Conservation (phyloP, 352 stramenopile genomes). For the Phytophthora pisi region DNA sequence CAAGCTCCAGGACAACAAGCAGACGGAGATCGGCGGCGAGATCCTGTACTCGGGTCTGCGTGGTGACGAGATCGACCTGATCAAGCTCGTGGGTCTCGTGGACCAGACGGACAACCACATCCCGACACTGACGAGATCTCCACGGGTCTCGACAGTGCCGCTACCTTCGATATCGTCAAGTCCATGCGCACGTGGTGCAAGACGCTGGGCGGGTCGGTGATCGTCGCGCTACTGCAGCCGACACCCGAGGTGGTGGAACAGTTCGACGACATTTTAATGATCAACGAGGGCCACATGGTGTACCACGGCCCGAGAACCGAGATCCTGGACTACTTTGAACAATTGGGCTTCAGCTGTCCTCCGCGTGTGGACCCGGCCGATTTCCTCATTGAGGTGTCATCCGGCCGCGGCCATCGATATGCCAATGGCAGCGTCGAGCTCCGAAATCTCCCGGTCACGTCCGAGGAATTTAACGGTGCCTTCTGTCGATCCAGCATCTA, state of each 20-base stretch:
- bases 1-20: constrained; percentile 54
- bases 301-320: constrained; percentile 89
- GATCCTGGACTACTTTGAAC: constrained; percentile 90
- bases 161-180: constrained; percentile 63
- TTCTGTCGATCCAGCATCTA: constrained; percentile 65
- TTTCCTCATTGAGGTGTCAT: constrained; percentile 74
- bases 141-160: constrained; percentile 60
- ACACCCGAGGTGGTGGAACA: constrained; percentile 92
- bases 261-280: constrained; percentile 96
- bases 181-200: constrained; percentile 57
- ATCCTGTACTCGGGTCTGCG: constrained; percentile 64
- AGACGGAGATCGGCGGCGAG: constrained; percentile 58
- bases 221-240: constrained; percentile 48
- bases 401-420: constrained; percentile 53
- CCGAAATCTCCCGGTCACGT: constrained; percentile 30
- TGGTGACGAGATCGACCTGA: constrained; percentile 61
- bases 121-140: constrained; percentile 78
- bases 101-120: constrained; percentile 68
- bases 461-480: constrained; percentile 66
- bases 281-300: constrained; percentile 93
- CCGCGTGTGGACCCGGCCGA: constrained; percentile 64
- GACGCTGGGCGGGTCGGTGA: constrained; percentile 37
- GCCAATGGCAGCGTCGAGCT: constrained; percentile 42
- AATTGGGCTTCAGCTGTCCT: constrained; percentile 79
- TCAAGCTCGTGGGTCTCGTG: constrained; percentile 78